Conservation (phyloP, 768 basidiomycete genomes). For the Naganishia friedmannii region DNA sequence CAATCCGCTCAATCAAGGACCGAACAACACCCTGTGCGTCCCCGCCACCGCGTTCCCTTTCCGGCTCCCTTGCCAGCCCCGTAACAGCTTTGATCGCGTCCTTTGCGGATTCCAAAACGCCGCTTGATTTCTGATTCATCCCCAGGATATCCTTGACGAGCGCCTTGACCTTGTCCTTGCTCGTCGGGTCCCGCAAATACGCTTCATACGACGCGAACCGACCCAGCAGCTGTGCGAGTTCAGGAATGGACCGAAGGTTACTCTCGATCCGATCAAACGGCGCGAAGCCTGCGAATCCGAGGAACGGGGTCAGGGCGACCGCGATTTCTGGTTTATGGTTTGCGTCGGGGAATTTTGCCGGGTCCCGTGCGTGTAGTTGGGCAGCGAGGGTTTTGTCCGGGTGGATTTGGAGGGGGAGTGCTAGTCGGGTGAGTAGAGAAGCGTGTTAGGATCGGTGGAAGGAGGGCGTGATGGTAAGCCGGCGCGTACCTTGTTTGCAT, state of each 20-base stretch:
- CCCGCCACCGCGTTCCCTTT: slow-evolving; percentile 38
- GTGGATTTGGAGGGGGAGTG: slow-evolving; percentile 48
- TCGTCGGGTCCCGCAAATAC: slow-evolving; percentile 55
- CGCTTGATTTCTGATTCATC: slow-evolving; percentile 42
- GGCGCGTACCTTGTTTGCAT: slow-evolving; percentile 44
- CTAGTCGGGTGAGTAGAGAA: slow-evolving; percentile 9
- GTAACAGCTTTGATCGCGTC: slow-evolving; percentile 47
- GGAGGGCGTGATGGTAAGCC: background rate
- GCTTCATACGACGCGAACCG: slow-evolving; percentile 54
- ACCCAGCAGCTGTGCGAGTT: slow-evolving; percentile 69
- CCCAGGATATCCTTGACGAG: slow-evolving; percentile 64
- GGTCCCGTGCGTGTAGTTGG: slow-evolving; percentile 41
- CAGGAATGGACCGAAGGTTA: slow-evolving; percentile 65
- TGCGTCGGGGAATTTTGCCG: slow-evolving; percentile 41
- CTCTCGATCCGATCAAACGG: slow-evolving; percentile 68
- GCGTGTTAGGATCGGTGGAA: too few species aligned
- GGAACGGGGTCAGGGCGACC: slow-evolving; percentile 81
- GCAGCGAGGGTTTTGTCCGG: slow-evolving; percentile 44
- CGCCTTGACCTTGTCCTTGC: slow-evolving; percentile 55
- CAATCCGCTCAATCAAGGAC: slow-evolving; percentile 58
- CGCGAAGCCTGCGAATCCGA: slow-evolving; percentile 84
- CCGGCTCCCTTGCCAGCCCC: slow-evolving; percentile 35
- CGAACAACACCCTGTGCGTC: slow-evolving; percentile 33
- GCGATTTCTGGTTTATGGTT: slow-evolving; percentile 57
- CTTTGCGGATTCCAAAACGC: slow-evolving; percentile 55